Evolutionary conservation across 2,329 filamentous ascomycete genomes (phyloP), one percentile per base, ranked within the genome.

Genomic region (Lasiodiplodia hormozganensis): DNA sequence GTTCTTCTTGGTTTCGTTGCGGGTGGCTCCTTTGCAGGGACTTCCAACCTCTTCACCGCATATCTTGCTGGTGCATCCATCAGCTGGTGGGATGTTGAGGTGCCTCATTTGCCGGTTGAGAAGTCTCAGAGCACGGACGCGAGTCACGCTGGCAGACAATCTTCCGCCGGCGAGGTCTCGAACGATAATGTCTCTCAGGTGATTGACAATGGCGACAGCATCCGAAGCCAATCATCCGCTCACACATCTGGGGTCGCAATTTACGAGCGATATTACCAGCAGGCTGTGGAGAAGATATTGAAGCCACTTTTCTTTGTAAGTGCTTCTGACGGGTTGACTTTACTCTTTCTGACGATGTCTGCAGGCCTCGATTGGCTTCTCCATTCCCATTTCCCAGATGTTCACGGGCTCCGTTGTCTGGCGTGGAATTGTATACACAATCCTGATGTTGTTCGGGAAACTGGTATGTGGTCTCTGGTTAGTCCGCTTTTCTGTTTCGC

Each of bases 321-420:
- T 38, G n/a, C 21, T 16, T 31, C 14, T 25, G 16, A 12, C 38
- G 6, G 31, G 11, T 21, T 11, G 80, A 77, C 76, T 21, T n/a
- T 47, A 12, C 23, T 23, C 16, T 16, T 40, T 38, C 47, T 62
- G 47, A 62, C 56, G 31, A 34, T 38, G 2, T 11, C 4, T 16
- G 14, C 11, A 18, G 67, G 51, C 85, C 2, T 88, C 86, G 0
- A 90, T 95, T 43, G 92, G 92, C 0, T 94, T 95, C 75, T 90
- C 92, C 0, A 91, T 96, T 1, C 92, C 92, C 0, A 90, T 95
- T 36, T 87, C 85, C 0, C 80, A 87, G 6, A 88, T 96, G 83
- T 95, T 94, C 72, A 76, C 77, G 0, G 86, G 86, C 0, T 74
- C 80, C 0, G 83, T 92, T 0, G 79, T 94, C 1, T 96, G 91